These are phyloP conservation scores for Fusarium miscanthi DNA, from an alignment of 2,329 filamentous ascomycete genomes.

Conservation along the genomic window DNA sequence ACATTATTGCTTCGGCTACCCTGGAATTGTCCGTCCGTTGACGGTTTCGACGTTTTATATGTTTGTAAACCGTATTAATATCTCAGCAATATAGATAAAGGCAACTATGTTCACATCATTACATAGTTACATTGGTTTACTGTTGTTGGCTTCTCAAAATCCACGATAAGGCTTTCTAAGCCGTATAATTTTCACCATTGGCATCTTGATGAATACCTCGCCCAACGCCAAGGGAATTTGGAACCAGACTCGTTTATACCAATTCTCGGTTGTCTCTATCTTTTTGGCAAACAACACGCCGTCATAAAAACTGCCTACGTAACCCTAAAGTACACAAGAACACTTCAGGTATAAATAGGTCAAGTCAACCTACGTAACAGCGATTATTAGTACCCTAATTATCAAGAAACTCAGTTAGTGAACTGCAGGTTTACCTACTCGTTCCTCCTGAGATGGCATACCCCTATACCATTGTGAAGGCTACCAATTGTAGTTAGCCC, in stretches of 20 bases:
- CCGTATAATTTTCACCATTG: not conserved
- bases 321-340: not conserved
- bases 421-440: not conserved
- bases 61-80: not conserved
- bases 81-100: not conserved
- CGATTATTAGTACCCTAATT: not conserved
- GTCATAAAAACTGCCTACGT: not conserved
- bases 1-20: not conserved
- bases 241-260: not conserved
- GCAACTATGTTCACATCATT: not conserved
- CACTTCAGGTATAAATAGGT: not conserved
- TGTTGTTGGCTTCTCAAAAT: not conserved
- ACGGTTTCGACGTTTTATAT: not conserved
- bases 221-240: too few species aligned
- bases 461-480: not conserved
- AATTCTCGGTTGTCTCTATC: not conserved
- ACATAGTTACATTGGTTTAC: not conserved
- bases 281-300: not conserved
- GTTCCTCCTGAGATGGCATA: not conserved
- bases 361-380: not conserved
- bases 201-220: not conserved
- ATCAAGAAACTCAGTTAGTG: not conserved
- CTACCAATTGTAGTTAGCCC: not conserved
- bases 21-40: not conserved
- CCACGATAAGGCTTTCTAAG: not conserved